phyloP scores from a whole-genome alignment of 768 basidiomycete genomes.

The Xerocomellus amylosporus region DNA sequence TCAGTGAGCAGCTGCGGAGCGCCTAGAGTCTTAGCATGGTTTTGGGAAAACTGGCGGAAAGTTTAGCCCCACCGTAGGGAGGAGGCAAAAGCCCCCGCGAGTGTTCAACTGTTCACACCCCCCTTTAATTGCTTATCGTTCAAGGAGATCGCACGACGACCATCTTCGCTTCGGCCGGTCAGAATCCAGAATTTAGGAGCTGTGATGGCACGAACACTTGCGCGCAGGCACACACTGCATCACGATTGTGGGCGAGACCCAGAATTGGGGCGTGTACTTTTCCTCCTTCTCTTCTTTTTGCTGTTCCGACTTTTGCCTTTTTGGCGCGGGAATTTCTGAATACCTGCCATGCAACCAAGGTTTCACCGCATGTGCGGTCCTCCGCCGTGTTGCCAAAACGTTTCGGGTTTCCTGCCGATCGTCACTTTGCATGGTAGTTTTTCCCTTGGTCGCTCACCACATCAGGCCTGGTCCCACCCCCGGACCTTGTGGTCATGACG shows the following conservation, averaged over 20 bases:
- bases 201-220: background rate
- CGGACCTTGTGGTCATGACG: conserved; percentile 1
- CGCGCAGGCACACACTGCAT: background rate
- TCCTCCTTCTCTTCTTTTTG: background rate
- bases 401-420: background rate
- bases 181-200: background rate
- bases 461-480: background rate
- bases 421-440: background rate
- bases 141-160: background rate
- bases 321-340: background rate
- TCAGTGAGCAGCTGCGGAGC: too few relatives aligned
- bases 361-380: background rate
- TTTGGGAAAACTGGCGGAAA: background rate
- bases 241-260: background rate
- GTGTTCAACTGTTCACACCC: conserved; percentile 1
- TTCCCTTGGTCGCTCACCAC: background rate
- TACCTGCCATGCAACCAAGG: background rate
- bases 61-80: background rate
- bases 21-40: background rate
- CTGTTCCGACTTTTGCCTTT: background rate
- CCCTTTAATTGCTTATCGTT: background rate
- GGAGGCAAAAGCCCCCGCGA: conserved; percentile 9
- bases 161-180: background rate
- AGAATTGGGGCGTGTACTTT: background rate
- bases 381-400: background rate